Evolutionary conservation across 345 rosid species (phyloP), one percentile per base, ranked within the genome.

Genomic region (Rubroshorea leprosula): DNA sequence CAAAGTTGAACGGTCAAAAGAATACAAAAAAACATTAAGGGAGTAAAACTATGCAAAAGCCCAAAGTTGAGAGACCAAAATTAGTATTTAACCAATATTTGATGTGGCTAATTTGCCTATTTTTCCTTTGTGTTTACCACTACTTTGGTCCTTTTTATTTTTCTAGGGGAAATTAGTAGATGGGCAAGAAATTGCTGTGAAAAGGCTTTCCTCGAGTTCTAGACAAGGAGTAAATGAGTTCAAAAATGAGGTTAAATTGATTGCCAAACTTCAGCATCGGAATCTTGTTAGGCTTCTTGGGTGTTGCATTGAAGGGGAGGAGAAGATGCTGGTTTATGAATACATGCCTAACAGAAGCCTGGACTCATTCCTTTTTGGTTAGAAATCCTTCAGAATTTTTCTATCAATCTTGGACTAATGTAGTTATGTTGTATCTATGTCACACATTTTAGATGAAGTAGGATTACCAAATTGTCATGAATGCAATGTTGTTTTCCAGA

Each of bases 171-270:
- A 29, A 14, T 57, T 82, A 1, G 12, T 4, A 22, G 67, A 68
- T 58, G 80, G 82, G 18, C 73, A 64, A 39, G 77, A 79, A 59
- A 72, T 82, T 6, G 87, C 80, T 6, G 77, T 82, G 48, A 82
- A 82, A 47, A 76, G 83, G 64, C 73, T 78, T 11, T 76, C 84
- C 0, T 49, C n/a, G 38, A 63, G 53, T 60, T 82, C 87, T 14
- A 67, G 76, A 6, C 80, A 74, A 67, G 87, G 87, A 29, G 0
- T 51, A 23, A 51, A 53, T 9, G 86, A 81, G 63, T 76, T 81
- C 52, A 78, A 64, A 64, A 81, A 71, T 17, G 82, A 80, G 50
- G 80, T 70, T 2, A 68, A 48, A 18, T 43, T 75, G 23, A 75
- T 80, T 4, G 75, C 78, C 9, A 78, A 77, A 59, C 77, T 80